phyloP scores from a whole-genome alignment of 2,329 filamentous ascomycete species.

The Trichophyton simii region DNA sequence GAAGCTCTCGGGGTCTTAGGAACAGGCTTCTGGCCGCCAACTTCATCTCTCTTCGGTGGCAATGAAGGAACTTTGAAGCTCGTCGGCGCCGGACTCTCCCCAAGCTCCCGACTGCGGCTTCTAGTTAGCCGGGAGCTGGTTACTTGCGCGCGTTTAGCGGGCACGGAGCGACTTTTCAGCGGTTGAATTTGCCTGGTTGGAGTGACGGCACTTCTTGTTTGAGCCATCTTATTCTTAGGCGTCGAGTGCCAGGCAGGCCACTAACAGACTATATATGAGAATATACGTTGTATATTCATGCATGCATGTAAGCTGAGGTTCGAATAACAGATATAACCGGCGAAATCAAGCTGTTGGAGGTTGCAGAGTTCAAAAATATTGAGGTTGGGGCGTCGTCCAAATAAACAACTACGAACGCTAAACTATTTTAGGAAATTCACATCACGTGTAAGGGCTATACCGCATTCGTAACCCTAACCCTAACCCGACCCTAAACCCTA shows the following conservation, averaged over 20 bases:
- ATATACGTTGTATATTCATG: not conserved
- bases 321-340: not conserved
- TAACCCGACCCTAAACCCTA: slow-evolving; percentile 4
- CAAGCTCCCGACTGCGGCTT: slow-evolving; percentile 4
- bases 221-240: not conserved
- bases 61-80: not conserved
- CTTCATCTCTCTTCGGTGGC: not conserved
- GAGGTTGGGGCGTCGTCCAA: not conserved
- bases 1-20: not conserved
- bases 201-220: not conserved
- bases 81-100: not conserved
- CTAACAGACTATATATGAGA: not conserved
- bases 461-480: slow-evolving; percentile 5
- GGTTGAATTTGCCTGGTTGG: not conserved
- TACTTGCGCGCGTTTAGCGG: not conserved
- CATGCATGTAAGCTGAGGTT: not conserved
- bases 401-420: slow-evolving; percentile 3
- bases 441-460: not conserved
- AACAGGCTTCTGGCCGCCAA: not conserved
- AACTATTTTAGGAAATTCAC: not conserved
- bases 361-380: not conserved
- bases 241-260: not conserved
- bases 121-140: slow-evolving; percentile 2
- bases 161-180: not conserved
- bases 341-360: not conserved